Base-by-base conservation (phyloP, 2,329 filamentous ascomycete species). In the Aureobasidium namibiae region DNA sequence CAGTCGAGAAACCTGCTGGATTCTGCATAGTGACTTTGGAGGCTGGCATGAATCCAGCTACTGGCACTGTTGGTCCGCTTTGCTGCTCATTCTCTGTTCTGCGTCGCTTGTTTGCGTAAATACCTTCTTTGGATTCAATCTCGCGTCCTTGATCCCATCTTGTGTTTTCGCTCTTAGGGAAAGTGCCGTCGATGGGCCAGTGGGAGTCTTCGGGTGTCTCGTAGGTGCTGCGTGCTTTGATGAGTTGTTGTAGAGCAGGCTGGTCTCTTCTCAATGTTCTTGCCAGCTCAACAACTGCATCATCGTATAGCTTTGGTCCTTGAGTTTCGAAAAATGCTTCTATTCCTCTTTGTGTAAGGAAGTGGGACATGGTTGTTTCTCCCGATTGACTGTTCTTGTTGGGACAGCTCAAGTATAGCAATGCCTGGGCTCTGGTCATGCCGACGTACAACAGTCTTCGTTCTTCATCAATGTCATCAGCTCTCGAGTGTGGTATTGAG, bases 381-480 rank as follows among this genome's bases (percentile, higher is more conserved):
- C 85, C 80, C 26, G 75, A 71, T 59, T 83, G 80, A 8, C 86
- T 83, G 61, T 84, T 86, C 65, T 84, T 85, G 38, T 86, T 72
- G 0, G 92, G 90, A 64, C 84, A 89, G 70, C 90, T 96, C 58
- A 97, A 77, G 66, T 96, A 96, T 1, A 99, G 76, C 31, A 97
- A 74, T 0, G 84, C 86, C 70, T 97, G 87, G 7, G 94, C 92
- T 69, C 92, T 81, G 3, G 92, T 99, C 92, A 99, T 97, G 29
- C 92, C 92, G 14, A 99, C 94, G 67, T 97, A 99, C 0, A 99
- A 78, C 46, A 99, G 74, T 29, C 92, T 81, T 61, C 94, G 81
- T 71, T 99, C 92, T 72, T 99, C 92, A 60, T 92, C 87, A 3
- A 81, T 79, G 68, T 97, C 90, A 46, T 96, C 92, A 1, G 91